Evolutionary conservation across 345 rosid species (phyloP), one percentile per base, ranked within the genome.

Genomic region (Acer yangbiense): DNA sequence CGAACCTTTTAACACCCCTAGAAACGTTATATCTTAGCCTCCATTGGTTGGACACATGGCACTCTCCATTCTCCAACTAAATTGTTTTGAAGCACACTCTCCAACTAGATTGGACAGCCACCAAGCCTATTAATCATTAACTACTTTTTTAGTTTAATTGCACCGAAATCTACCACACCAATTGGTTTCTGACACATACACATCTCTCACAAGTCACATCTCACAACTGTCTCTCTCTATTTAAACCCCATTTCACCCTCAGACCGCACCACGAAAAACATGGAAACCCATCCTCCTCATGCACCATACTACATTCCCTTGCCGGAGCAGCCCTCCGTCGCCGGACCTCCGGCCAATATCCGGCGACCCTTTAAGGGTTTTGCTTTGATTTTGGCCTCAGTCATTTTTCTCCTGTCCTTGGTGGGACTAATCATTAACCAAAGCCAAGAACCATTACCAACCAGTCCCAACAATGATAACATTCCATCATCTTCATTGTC

Each of bases 371-470:
- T 87, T 0, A 88, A 86, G 81, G 85, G 76, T 17, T 79, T 82
- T 4, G 71, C 74, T 0, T 78, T 39, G 16, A 83, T 76, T 9
- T 3, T 76, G 0, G 84, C 81, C 11, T 89, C 90, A 0, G 29
- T 77, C 79, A 61, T 85, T 81, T 84, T 87, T 80, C 80, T 90
- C 4, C 9, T 84, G 41, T 85, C 86, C 21, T 63, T 90, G 76
- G 86, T 79, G 1, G 71, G 86, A 23, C 69, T 92, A 65, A 81
- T 89, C 71, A 64, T 79, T 16, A 72, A 78, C 76, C 88, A 85
- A 79, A 80, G 81, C 79, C 92, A 79, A 23, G 73, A 74, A 46
- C 75, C 77, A 61, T 14, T 35, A 48, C 41, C 70, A 7, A 35
- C 39, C 4, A 46, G 76, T 0, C 39, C 41, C 70, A 41, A 18